phyloP scores from a whole-genome alignment of 2,329 filamentous ascomycete species.

The Akanthomyces lecanii region DNA sequence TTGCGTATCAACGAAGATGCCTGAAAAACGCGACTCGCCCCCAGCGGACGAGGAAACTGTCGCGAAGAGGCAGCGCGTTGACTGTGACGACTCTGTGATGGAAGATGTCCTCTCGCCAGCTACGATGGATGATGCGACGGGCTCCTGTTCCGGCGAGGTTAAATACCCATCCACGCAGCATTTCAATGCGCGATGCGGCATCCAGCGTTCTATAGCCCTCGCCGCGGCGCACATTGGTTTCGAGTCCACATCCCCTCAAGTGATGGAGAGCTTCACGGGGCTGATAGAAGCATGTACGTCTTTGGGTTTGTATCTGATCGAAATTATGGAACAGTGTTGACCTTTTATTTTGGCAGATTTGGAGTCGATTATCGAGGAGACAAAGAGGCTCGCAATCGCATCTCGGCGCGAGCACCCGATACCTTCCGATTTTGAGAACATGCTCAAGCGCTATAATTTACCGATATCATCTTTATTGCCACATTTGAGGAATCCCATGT shows the following conservation, averaged over 20 bases:
- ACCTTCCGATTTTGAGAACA: conserved; percentile 54
- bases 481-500: conserved; percentile 52
- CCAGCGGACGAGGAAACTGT: background rate
- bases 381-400: conserved; percentile 43
- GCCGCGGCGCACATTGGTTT: conserved; percentile 57
- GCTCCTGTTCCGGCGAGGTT: conserved; percentile 18
- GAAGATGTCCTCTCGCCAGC: conserved; percentile 5
- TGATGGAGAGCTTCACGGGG: conserved; percentile 54
- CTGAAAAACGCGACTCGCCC: conserved; percentile 5
- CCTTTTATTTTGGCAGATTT: conserved; percentile 39
- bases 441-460: conserved; percentile 49
- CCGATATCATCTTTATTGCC: conserved; percentile 48
- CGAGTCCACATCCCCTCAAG: conserved; percentile 48
- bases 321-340: background rate
- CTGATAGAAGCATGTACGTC: conserved; percentile 55
- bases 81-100: conserved; percentile 6
- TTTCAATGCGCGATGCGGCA: conserved; percentile 32
- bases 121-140: conserved; percentile 16
- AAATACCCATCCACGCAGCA: conserved; percentile 28
- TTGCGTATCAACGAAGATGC: background rate
- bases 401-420: conserved; percentile 50
- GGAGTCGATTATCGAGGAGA: conserved; percentile 43
- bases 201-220: conserved; percentile 54
- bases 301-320: background rate
- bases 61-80: conserved; percentile 5